Base-by-base conservation (phyloP, 495 filamentous ascomycete genomes). In the Neurospora sp. region DNA sequence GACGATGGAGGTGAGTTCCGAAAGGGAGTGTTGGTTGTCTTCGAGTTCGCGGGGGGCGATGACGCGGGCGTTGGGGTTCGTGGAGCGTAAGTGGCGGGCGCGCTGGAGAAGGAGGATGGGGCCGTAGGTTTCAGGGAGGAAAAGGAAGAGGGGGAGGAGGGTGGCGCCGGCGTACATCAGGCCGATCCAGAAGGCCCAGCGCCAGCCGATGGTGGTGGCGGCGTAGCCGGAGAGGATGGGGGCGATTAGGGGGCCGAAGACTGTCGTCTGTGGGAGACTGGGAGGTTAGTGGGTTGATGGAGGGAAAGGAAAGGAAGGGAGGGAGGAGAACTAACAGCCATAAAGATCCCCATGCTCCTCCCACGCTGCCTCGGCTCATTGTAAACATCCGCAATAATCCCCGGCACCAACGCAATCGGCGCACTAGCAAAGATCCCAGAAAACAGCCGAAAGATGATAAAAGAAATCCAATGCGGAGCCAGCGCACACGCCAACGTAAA, bases 401-500 rank as follows among this genome's bases (percentile, higher is more conserved):
- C 93, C 0, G 91, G 89, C 18, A 92, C 86, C 9, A 94, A 86
- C 5, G 90, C 87, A 70, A 94, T 90, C 1, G 92, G 91, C 18
- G 87, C 87, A 39, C 88, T 88, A 10, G 89, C 92, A 76, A 83
- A 88, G 3, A 89, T 82, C 9, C 92, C 92, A 20, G 85, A 86
- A 9, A 94, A 79, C 0, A 90, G 81, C 1, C 93, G 86, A 75
- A 96, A 93, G 6, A 93, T 79, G 4, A 94, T 83, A 20, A 94
- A 85, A 0, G 84, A 80, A 0, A 88, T 77, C 87, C 90, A 94
- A 59, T 86, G 90, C 0, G 91, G 91, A 10, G 92, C 85, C 11
- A 94, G 76, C 2, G 91, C 90, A 76, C 88, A 92, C 12, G 85
- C 90, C 73, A 96, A 80, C 0, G 91, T 92, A 73, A 88, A 92